Evolutionary conservation across 2,329 filamentous ascomycete species (phyloP), one percentile per base, ranked within the genome.

Genomic region (Hortaea sp.): DNA sequence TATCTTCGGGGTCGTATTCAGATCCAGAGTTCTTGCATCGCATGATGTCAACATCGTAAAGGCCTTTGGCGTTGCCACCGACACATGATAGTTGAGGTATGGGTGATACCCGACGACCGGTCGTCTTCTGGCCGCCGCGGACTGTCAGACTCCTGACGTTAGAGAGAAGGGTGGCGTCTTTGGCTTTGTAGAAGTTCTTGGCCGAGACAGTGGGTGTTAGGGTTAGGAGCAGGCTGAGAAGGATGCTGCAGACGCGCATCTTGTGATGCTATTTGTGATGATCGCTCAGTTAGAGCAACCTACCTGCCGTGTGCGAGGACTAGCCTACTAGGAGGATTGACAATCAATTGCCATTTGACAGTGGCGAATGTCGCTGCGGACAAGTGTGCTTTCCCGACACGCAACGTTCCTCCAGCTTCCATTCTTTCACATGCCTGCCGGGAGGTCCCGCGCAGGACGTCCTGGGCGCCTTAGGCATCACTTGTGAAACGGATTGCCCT

Each of bases 1-100:
- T 76, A 62, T 95, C 85, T 66, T 92, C 81, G 39, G 71, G 64
- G 52, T 80, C 79, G 70, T 95, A 95, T 50, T 84, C 84, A 29
- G 78, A 72, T 50, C 90, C 92, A 50, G 84, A 76, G 69, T 97
- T 97, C 51, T 77, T 83, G 75, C 90, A 98, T 59, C 88, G 86
- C 83, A 97, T 86, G 9, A 84, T 71, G 56, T 94, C 85, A 51
- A 94, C 69, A 28, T 78, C 69, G 71, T 90, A 84, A 46, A 90
- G 75, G 35, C 75, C 71, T 47, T 69, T 65, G 44, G 73, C 71
- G 6, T 70, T 74, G 44, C 79, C 75, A 29, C 85, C 87, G 46
- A 84, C 68, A 70, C 90, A 95, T 59, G 73, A 77, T 10, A 95
- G 76, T 69, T 74, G 70, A 0, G 88, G 88, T 41, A 90, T 77